phyloP scores from a whole-genome alignment of 1,284 basidiomycete species.

The Boletus chippewaensis region DNA sequence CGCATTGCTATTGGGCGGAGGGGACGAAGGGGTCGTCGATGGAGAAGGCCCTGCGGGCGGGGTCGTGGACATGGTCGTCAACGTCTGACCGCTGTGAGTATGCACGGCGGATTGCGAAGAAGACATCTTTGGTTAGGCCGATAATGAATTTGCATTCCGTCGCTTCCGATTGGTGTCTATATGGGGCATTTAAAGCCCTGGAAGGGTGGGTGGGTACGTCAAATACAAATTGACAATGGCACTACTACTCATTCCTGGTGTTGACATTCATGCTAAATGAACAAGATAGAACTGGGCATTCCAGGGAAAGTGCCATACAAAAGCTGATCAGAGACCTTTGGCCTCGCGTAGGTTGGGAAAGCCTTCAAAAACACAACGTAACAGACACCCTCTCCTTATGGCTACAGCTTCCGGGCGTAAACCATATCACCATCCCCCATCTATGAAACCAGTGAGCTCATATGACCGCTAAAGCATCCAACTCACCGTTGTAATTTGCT shows the following conservation, averaged over 20 bases:
- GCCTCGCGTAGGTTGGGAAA: not conserved
- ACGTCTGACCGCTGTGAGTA: conserved; percentile 1
- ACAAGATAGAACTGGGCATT: not conserved
- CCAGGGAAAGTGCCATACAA: not conserved
- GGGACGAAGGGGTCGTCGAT: conserved; percentile 2
- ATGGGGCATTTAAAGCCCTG: conserved; percentile 1
- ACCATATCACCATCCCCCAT: conserved; percentile 23
- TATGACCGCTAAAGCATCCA: not conserved
- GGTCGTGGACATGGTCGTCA: conserved; percentile 25
- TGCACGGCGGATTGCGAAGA: not conserved
- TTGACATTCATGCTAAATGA: not conserved
- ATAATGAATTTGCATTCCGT: conserved; percentile 1
- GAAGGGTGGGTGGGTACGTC: not conserved
- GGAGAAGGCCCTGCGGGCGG: not conserved
- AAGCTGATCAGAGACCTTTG: too few relatives aligned
- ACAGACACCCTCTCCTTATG: not conserved
- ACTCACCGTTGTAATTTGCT: conserved; percentile 25
- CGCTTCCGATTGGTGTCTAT: conserved; percentile 14
- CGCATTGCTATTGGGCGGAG: conserved; percentile 4
- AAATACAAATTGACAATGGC: not conserved
- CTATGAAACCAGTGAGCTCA: conserved; percentile 12
- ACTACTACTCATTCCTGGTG: not conserved
- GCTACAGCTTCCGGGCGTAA: not conserved
- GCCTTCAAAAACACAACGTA: not conserved
- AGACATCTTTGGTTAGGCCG: not conserved